A percentile compares a stretch with the other conserved stretches of the same genome.
Conservation (phyloP, 495 filamentous ascomycete genomes). For the Penicillium salamii region DNA sequence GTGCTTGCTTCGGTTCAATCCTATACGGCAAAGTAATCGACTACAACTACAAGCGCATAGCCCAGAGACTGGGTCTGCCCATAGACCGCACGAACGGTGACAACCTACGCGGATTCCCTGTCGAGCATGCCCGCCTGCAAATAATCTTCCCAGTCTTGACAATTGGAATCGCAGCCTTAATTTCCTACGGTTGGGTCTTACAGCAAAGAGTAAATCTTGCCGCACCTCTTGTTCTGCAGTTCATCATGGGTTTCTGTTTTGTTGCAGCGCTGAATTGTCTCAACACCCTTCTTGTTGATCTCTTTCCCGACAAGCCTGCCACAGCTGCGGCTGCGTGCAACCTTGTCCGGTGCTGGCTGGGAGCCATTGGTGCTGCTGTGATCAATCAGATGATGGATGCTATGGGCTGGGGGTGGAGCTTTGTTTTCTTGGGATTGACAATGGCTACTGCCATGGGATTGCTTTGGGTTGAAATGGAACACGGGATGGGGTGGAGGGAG, state of each 20-base stretch:
- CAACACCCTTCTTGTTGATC: constrained; percentile 54
- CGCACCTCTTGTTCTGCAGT: constrained; percentile 53
- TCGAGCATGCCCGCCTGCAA: constrained; percentile 56
- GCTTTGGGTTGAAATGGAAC: constrained; percentile 28
- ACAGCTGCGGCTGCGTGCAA: constrained; percentile 68
- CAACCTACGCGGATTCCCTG: constrained; percentile 54
- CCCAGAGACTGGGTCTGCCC: constrained; percentile 42
- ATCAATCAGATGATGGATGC: constrained; percentile 58
- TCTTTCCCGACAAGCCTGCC: constrained; percentile 53
- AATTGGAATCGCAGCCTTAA: constrained; percentile 36
- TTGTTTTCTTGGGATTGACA: constrained; percentile 40
- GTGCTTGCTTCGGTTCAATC: constrained; percentile 46
- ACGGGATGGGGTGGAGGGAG: constrained; percentile 43
- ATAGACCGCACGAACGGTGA: constrained; percentile 47
- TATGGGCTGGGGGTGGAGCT: constrained; percentile 63
- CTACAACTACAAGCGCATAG: constrained; percentile 54
- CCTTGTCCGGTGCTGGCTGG: constrained; percentile 60
- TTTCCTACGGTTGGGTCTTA: constrained; percentile 60
- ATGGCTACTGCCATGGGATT: constrained; percentile 36
- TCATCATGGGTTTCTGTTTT: constrained; percentile 52
- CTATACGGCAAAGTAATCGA: constrained; percentile 55
- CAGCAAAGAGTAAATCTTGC: constrained; percentile 42
- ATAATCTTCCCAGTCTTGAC: constrained; percentile 44
- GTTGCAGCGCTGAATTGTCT: constrained; percentile 46
- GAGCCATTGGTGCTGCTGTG: constrained; percentile 57